Conservation (phyloP, 2,329 filamentous ascomycete genomes). For the Incumbomyces lentus region DNA sequence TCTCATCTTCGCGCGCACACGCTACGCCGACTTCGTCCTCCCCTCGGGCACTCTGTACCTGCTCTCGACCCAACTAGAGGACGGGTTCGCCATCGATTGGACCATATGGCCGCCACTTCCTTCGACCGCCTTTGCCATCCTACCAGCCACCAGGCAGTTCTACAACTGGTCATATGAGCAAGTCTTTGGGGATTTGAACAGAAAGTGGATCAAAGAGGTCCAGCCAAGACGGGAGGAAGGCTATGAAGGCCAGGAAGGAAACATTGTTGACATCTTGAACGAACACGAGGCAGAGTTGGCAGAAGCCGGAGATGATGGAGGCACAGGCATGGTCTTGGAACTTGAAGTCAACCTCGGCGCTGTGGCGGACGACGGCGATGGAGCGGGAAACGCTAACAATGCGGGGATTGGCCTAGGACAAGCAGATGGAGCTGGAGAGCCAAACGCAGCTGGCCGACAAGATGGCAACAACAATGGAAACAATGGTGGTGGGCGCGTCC, state of each 20-base stretch:
- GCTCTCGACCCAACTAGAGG: slow-evolving; percentile 37
- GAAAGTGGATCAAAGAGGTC: slow-evolving; percentile 52
- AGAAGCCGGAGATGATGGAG: slow-evolving; percentile 24
- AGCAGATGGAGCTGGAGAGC: background rate
- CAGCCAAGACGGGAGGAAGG: slow-evolving; percentile 41
- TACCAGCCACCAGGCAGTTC: slow-evolving; percentile 54
- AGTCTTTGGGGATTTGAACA: slow-evolving; percentile 47
- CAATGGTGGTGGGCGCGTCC: slow-evolving; percentile 18
- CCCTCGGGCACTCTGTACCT: slow-evolving; percentile 52
- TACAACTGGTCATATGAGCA: slow-evolving; percentile 55
- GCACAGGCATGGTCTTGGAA: slow-evolving; percentile 38
- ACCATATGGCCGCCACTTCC: slow-evolving; percentile 57
- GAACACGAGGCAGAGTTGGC: slow-evolving; percentile 16
- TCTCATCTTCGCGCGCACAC: slow-evolving; percentile 57
- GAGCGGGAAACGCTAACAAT: slow-evolving; percentile 24
- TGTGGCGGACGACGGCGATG: slow-evolving; percentile 32
- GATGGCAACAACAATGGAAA: slow-evolving; percentile 22
- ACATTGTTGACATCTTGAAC: slow-evolving; percentile 29
- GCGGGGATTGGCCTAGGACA: slow-evolving; percentile 8
- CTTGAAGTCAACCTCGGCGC: slow-evolving; percentile 43
- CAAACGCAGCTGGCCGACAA: slow-evolving; percentile 15
- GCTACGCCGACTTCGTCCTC: slow-evolving; percentile 52
- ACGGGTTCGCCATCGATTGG: slow-evolving; percentile 37
- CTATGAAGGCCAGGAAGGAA: slow-evolving; percentile 23
- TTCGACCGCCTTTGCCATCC: slow-evolving; percentile 52